phyloP scores from a whole-genome alignment of 140 eudicot genomes.

The Anethum foeniculum region DNA sequence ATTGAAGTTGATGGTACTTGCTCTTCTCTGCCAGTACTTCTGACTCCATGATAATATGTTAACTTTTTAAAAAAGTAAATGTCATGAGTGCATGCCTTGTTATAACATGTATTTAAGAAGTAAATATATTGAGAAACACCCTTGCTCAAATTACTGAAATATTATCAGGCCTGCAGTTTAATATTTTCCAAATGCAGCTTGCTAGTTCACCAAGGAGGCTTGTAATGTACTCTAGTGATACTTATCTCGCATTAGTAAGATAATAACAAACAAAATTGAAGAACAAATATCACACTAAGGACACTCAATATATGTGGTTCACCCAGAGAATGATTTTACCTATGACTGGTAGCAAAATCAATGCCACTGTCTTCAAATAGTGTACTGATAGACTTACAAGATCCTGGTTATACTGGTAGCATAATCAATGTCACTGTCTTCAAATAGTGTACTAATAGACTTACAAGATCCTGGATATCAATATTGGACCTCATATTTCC shows the following conservation, averaged over 20 bases:
- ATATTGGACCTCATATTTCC: not conserved
- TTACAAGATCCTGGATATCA: not conserved
- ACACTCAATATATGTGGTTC: not conserved
- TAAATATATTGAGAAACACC: not conserved
- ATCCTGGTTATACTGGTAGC: not conserved
- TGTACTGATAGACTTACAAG: not conserved
- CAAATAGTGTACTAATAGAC: not conserved
- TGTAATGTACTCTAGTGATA: not conserved
- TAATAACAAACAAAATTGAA: not conserved
- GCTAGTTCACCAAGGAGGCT: not conserved
- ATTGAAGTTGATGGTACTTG: conserved; percentile 77
- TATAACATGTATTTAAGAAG: not conserved
- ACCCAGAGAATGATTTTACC: not conserved
- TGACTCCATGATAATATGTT: not conserved
- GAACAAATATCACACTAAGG: not conserved
- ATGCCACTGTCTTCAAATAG: not conserved
- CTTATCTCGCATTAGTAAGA: not conserved
- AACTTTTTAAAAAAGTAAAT: not conserved
- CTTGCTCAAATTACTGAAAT: not conserved
- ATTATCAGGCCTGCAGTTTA: not conserved
- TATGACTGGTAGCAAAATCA: not conserved
- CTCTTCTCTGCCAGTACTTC: not conserved
- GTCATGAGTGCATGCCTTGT: not conserved
- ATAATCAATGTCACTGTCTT: not conserved
- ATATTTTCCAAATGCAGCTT: not conserved